A percentile compares a stretch with the other conserved stretches of the same genome.
Conservation (phyloP, 2,329 filamentous ascomycete genomes). For the Penicillium sp. region DNA sequence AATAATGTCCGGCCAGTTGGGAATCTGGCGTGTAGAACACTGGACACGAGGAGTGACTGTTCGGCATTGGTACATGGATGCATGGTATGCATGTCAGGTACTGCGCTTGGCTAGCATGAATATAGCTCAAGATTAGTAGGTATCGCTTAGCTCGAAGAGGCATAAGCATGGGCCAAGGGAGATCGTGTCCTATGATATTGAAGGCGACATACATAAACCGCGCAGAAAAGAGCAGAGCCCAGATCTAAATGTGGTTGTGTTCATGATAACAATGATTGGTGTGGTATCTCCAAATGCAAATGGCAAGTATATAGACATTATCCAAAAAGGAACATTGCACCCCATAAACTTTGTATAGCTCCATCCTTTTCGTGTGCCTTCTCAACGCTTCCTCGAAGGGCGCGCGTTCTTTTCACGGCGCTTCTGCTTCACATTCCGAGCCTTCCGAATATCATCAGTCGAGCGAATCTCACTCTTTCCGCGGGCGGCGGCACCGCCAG, state of each 20-base stretch:
- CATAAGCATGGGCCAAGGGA: neutral
- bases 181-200: neutral
- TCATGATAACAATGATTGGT: slow-evolving; percentile 4
- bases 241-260: neutral
- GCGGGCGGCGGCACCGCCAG: slow-evolving; percentile 49
- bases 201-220: neutral
- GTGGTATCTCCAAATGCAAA: slow-evolving; percentile 24
- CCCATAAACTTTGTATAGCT: neutral
- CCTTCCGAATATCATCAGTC: slow-evolving; percentile 81
- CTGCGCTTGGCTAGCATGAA: neutral
- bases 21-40: slow-evolving; percentile 1
- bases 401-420: slow-evolving; percentile 85
- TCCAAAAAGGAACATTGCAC: neutral
- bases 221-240: neutral
- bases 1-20: slow-evolving; percentile 1
- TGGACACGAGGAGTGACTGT: neutral
- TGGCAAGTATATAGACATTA: slow-evolving; percentile 8
- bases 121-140: neutral
- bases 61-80: neutral
- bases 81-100: neutral
- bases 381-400: slow-evolving; percentile 63
- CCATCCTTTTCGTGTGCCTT: neutral
- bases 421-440: slow-evolving; percentile 73
- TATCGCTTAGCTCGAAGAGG: neutral
- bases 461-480: slow-evolving; percentile 81